Percentiles rank a stretch among this genome's conserved stretches.
These are phyloP conservation scores for Hyphopichia wangnamkhiaoensis DNA, from an alignment of 1,139 yeast species.

Conservation along the genomic window DNA sequence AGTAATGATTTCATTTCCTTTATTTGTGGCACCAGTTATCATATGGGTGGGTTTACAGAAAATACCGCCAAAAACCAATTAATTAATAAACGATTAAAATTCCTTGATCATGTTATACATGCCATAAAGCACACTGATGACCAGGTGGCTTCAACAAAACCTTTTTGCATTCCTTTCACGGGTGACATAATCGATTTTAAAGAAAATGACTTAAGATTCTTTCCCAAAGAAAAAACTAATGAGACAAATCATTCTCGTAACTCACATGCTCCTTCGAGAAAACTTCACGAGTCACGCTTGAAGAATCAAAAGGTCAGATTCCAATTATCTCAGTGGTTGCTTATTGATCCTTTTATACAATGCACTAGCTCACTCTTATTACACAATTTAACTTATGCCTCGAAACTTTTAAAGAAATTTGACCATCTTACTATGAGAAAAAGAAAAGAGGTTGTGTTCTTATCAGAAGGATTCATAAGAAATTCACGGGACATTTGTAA, in stretches of 20 bases:
- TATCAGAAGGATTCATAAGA: not conserved
- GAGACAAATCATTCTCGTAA: not conserved
- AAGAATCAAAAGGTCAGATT: conserved; percentile 15
- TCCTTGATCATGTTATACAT: not conserved
- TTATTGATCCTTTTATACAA: conserved; percentile 35
- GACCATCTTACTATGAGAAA: not conserved
- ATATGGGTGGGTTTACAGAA: not conserved
- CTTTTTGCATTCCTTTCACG: conserved; percentile 12
- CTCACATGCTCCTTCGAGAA: not conserved
- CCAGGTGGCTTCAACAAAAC: not conserved
- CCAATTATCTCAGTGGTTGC: conserved; percentile 45
- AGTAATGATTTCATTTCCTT: not conserved
- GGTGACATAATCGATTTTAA: conserved; percentile 42
- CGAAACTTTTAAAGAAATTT: conserved; percentile 9
- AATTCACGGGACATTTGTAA: not conserved
- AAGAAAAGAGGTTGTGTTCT: not conserved
- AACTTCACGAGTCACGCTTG: not conserved
- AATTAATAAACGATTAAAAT: not conserved
- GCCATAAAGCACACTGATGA: not conserved
- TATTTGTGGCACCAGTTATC: not conserved
- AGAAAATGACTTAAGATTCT: conserved; percentile 36
- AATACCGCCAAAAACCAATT: not conserved
- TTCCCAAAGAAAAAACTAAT: conserved; percentile 10
- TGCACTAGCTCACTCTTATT: conserved; percentile 29
- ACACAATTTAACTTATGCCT: conserved; percentile 15